Percentiles rank a stretch among this genome's conserved stretches.
phyloP scores from a whole-genome alignment of 129 eudicot genomes.

The Chrysanthemum lavandulifolium region DNA sequence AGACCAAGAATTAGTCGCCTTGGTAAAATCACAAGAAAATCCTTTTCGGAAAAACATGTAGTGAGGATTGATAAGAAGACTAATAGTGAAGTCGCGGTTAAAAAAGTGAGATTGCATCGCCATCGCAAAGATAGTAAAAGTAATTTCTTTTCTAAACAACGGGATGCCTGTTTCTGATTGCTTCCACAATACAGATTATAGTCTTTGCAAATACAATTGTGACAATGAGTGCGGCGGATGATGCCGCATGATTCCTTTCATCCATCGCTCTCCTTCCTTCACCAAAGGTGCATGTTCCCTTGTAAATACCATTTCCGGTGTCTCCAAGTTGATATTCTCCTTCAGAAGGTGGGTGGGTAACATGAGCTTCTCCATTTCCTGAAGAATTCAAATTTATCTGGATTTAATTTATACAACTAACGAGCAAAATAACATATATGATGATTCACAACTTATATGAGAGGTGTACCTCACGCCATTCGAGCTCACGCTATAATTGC shows the following conservation, averaged over 20 bases:
- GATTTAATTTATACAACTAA: background rate
- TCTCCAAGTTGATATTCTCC: constrained; percentile 14
- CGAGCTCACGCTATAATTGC: constrained; percentile 26
- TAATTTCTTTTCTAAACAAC: background rate
- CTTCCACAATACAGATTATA: constrained; percentile 31
- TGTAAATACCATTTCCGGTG: constrained; percentile 23
- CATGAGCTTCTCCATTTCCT: constrained; percentile 30
- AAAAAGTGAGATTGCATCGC: constrained; percentile 31
- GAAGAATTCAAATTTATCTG: background rate
- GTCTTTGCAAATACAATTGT: constrained; percentile 36
- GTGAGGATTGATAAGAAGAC: constrained; percentile 31
- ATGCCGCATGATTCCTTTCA: constrained; percentile 30
- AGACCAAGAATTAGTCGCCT: constrained; percentile 13
- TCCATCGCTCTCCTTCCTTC: constrained; percentile 38
- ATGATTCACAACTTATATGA: background rate
- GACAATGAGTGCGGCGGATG: constrained; percentile 34
- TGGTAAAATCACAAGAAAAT: constrained; percentile 17
- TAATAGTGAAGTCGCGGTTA: constrained; percentile 17
- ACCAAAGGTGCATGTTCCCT: constrained; percentile 23
- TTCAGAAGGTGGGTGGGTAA: background rate
- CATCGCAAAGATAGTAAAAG: constrained; percentile 28
- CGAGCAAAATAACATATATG: background rate
- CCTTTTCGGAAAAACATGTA: constrained; percentile 16
- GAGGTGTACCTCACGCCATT: constrained; percentile 27
- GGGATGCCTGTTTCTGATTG: constrained; percentile 21